Evolutionary conservation across 345 rosid species (phyloP).

Genomic region (Salix arbutifolia): DNA sequence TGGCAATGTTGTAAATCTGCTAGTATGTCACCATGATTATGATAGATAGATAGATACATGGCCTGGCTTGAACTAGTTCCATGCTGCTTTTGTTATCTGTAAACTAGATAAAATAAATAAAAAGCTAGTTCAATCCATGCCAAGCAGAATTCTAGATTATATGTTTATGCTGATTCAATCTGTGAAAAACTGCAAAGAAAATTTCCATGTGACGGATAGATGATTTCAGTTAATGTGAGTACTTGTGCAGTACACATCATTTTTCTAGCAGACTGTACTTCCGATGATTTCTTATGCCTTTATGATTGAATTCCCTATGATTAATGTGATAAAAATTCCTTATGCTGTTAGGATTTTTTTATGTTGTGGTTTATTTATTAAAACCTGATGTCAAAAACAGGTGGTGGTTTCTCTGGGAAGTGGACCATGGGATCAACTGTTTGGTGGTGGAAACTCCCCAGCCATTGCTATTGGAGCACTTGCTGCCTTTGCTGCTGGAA

Average conservation of each 20-base stretch:
- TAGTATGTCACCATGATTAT: no score
- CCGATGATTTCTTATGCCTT: neutral
- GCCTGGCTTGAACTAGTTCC: neutral
- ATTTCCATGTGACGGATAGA: neutral
- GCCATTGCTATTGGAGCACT: constrained; percentile 69
- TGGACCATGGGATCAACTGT: constrained; percentile 79
- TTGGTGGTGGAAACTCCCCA: constrained; percentile 78
- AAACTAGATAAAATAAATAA: neutral
- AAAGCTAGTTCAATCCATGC: neutral
- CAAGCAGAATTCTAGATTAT: neutral
- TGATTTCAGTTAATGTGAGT: neutral
- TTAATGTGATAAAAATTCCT: neutral
- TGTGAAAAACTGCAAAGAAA: neutral
- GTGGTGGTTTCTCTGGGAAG: constrained; percentile 70
- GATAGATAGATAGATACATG: neutral
- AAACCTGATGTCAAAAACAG: constrained; percentile 30
- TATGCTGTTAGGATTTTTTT: neutral
- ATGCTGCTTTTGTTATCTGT: no score
- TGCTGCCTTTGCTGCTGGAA: constrained; percentile 59
- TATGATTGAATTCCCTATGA: neutral
- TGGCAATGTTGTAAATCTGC: neutral
- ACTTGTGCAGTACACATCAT: neutral
- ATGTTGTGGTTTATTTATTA: constrained; percentile 5
- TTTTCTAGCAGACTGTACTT: neutral
- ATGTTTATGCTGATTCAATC: neutral